Percentiles rank a stretch among this genome's conserved stretches.
These are phyloP conservation scores for Sugiyamaella smithiae DNA, from an alignment of 805 yeast genomes.

Conservation along the genomic window DNA sequence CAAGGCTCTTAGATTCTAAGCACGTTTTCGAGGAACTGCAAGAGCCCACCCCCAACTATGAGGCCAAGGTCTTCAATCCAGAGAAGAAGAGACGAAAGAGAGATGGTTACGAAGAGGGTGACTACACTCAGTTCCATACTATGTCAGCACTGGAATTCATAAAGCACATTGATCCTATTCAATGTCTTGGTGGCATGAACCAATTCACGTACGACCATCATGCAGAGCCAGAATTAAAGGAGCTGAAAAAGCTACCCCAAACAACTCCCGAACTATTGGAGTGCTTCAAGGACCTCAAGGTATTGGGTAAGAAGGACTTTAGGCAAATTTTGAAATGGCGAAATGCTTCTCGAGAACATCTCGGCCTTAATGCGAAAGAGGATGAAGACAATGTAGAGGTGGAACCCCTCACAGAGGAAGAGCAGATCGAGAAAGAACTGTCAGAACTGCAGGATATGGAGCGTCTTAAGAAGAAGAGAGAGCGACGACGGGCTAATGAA, in stretches of 20 bases:
- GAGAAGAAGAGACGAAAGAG: slow-evolving; percentile 86
- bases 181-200: slow-evolving; percentile 69
- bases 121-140: slow-evolving; percentile 66
- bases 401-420: slow-evolving; percentile 79
- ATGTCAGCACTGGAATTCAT: slow-evolving; percentile 78
- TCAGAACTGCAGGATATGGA: slow-evolving; percentile 69
- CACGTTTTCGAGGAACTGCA: slow-evolving; percentile 92
- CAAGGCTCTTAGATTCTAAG: slow-evolving; percentile 84
- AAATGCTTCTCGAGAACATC: slow-evolving; percentile 71
- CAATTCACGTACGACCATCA: slow-evolving; percentile 62
- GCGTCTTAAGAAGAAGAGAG: slow-evolving; percentile 67
- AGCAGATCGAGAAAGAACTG: slow-evolving; percentile 81
- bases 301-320: slow-evolving; percentile 92
- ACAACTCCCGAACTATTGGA: slow-evolving; percentile 77
- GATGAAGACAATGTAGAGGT: slow-evolving; percentile 51
- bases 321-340: slow-evolving; percentile 84
- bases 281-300: slow-evolving; percentile 88
- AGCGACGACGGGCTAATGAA: slow-evolving; percentile 79
- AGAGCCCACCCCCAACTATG: slow-evolving; percentile 56
- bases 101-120: slow-evolving; percentile 97
- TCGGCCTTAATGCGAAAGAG: slow-evolving; percentile 58
- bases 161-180: slow-evolving; percentile 77
- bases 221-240: slow-evolving; percentile 67
- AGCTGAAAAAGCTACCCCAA: slow-evolving; percentile 65
- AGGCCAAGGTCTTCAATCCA: slow-evolving; percentile 92